Evolutionary conservation across 2,329 filamentous ascomycete genomes (phyloP), one percentile per base, ranked within the genome.

Genomic region (Thielaviopsis cerberus): DNA sequence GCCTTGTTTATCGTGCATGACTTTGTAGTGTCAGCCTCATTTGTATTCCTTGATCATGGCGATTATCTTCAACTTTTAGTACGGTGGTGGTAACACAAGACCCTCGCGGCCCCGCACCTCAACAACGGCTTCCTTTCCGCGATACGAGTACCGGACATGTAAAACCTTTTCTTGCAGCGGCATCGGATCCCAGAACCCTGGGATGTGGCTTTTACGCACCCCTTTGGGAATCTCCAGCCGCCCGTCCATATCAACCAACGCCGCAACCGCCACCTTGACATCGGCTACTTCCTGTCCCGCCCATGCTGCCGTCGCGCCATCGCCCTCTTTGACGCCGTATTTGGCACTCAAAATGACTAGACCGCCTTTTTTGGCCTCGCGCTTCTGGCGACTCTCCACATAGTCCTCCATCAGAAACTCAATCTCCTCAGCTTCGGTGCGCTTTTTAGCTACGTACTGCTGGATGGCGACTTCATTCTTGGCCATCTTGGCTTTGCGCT

Each of bases 151-250:
- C 58, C 70, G 67, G 17, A 77, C 71, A 52, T 70, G 69, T 53
- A 78, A 65, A 37, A 71, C 68, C 69, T 78, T 77, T 22, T 67
- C 67, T 37, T 65, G 64, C 34, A 64, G 64, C 4, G 74, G 75
- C 13, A 69, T 71, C 17, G 75, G 75, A 58, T 78, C 75, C 72
- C 74, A 77, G 64, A 78, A 77, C 1, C 75, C 75, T 0, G 74
- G 66, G 26, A 78, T 63, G 37, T 70, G 67, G 51, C 68, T 70
- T 67, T 76, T 75, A 55, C 68, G 64, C 55, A 76, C 63, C 0
- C 72, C 71, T 2, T 58, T 57, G 0, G 73, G 72, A 37, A 75
- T 72, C 3, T 64, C 58, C 13, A 76, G 61, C 51, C 63, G 60
- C 4, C 68, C 65, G 0, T 65, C 68, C 2, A 67, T 66, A 57